Conservation (phyloP, 139 green algal genomes). For the Tetradesmus obliquus region DNA sequence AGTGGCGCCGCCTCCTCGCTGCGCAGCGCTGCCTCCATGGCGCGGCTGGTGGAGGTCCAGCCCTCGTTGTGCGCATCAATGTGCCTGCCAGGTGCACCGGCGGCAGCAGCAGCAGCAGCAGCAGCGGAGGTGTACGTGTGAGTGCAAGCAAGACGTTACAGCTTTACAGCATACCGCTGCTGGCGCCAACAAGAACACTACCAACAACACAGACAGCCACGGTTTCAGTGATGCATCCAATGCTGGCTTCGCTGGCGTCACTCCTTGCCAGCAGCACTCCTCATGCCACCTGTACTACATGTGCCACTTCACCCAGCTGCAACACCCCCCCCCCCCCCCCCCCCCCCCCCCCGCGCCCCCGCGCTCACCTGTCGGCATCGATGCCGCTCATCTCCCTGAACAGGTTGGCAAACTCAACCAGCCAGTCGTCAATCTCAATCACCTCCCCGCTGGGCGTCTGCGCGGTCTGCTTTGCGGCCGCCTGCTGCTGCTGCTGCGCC, state of each 20-base stretch:
- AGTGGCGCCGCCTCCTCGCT: slow-evolving; percentile 72
- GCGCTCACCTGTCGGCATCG: slow-evolving; percentile 57
- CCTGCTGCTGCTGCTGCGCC: slow-evolving; percentile 29
- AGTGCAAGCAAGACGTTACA: too few relatives aligned
- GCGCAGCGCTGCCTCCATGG: slow-evolving; percentile 70
- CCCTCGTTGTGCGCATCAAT: slow-evolving; percentile 82
- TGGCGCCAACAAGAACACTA: too few relatives aligned
- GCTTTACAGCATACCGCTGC: too few relatives aligned
- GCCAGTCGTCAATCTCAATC: slow-evolving; percentile 89
- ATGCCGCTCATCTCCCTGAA: slow-evolving; percentile 73
- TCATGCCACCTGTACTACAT: too few relatives aligned
- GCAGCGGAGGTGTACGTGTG: neutral
- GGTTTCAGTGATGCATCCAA: too few relatives aligned
- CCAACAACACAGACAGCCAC: too few relatives aligned
- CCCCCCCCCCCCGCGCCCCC: too few relatives aligned
- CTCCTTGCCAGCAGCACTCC: too few relatives aligned
- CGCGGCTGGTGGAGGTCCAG: slow-evolving; percentile 57
- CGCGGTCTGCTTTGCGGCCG: neutral
- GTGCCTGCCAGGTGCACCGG: slow-evolving; percentile 54
- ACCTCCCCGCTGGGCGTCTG: slow-evolving; percentile 49
- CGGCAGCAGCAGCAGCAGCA: neutral
- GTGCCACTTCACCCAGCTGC: too few relatives aligned
- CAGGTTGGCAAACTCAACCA: slow-evolving; percentile 91
- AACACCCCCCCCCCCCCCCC: too few relatives aligned
- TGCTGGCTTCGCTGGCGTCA: too few relatives aligned